Evolutionary conservation across 768 basidiomycete genomes (phyloP), one percentile per base, ranked within the genome.

Genomic region (Mycena venus): DNA sequence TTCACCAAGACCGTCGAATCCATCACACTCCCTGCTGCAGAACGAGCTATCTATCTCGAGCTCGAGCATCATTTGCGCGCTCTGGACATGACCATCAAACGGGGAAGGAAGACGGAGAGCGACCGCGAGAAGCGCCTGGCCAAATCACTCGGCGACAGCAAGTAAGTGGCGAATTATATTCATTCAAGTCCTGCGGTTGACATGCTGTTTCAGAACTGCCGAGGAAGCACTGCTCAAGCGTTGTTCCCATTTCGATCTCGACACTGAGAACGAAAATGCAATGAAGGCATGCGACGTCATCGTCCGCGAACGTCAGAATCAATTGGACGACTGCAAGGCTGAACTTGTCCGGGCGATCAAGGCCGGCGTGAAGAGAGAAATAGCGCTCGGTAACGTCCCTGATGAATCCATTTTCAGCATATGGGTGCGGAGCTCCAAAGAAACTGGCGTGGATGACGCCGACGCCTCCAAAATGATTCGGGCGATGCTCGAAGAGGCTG

Each of bases 261-360:
- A 96, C 67, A 90, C 90, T 21, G 86, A 87, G 11, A 91, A 89
- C 74, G 88, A 90, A 49, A 90, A 97, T 75, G 96, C 97, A 0
- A 93, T 95, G 90, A 94, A 94, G 78, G 96, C 97, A 4, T 98
- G 97, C 82, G 95, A 99, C 75, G 91, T 96, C 77, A 98, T 99
- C 75, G 94, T 97, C 71, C 83, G 90, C 72, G 95, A 96, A 78
- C 94, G 97, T 44, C 90, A 90, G 67, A 88, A 88, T 64, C 96
- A 99, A 78, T 86, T 96, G 58, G 90, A 94, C 53, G 91, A 93
- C 55, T 98, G 96, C 83, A 92, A 91, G 79, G 83, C 84, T 2
- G 95, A 98, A 60, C 86, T 98, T 34, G 85, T 91, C 58, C 83
- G 86, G 65, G 91, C 92, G 53, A 87, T 98, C 74, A 85, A 90